phyloP scores from a whole-genome alignment of 192 early-diverging fungal genomes.

The Nowakowskiella sp. region DNA sequence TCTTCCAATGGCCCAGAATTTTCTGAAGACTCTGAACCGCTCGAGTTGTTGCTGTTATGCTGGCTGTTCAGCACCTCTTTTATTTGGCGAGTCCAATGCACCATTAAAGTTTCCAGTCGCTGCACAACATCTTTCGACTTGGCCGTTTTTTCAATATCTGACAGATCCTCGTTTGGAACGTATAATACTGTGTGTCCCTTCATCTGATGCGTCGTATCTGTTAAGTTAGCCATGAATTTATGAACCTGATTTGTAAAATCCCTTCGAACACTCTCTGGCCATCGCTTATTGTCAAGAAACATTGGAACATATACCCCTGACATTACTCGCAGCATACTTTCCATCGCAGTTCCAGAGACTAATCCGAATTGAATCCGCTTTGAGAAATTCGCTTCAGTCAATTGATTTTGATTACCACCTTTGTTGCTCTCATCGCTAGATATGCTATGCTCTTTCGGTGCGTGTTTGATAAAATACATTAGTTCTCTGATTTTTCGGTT shows the following conservation, averaged over 20 bases:
- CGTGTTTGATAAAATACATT: no score
- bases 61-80: conserved; percentile 61
- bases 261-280: conserved; percentile 54
- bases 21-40: conserved; percentile 26
- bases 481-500: no score
- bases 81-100: conserved; percentile 61
- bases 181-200: conserved; percentile 58
- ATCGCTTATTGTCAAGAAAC: conserved; percentile 48
- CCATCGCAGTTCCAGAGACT: conserved; percentile 35
- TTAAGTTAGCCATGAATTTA: conserved; percentile 57
- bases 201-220: conserved; percentile 49
- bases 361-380: conserved; percentile 45
- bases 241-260: conserved; percentile 52
- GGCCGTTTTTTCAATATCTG: conserved; percentile 25
- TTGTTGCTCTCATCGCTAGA: no score
- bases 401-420: no score
- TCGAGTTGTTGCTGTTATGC: conserved; percentile 38
- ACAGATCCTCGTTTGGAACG: conserved; percentile 43
- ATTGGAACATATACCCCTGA: conserved; percentile 52
- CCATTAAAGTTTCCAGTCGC: conserved; percentile 44
- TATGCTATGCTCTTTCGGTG: no score
- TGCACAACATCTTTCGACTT: conserved; percentile 52
- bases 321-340: conserved; percentile 47
- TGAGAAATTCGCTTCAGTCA: conserved; percentile 38
- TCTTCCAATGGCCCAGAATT: conserved; percentile 57